Evolutionary conservation across 768 basidiomycete genomes (phyloP), one percentile per base, ranked within the genome.

Genomic region (Sporobolomyces roseus): DNA sequence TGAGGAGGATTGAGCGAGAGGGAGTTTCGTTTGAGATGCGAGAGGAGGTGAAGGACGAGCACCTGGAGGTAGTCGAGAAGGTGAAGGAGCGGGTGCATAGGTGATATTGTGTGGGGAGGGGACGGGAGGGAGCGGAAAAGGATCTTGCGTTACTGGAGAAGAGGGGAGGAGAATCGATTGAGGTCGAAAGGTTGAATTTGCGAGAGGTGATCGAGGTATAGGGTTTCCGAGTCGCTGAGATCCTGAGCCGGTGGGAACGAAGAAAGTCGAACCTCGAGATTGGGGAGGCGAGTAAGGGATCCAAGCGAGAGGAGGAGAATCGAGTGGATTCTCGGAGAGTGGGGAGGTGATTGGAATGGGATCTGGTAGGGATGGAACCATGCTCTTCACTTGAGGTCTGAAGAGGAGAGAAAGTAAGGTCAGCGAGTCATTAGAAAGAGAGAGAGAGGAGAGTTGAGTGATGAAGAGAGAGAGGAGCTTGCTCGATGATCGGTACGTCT

Each of bases 1-100:
- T 14, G 45, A 30, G 7, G 54, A 58, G 4, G 62, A 59, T 25
- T 63, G 25, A 29, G 56, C 43, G 16, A 63, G 61, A 12, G 67
- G 52, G 16, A 69, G 46, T 19, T 50, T 67, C 21, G 66, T 61
- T 38, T 35, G 35, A 36, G 36, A 55, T 8, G 54, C 5, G 35
- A 55, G 19, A 3, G 54, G 4, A 16, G 19, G 12, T 8, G 29
- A 41, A 58, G 13, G 45, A 23, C 14, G 45, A 23, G 45, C 7
- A 46, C 17, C 38, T 9, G 54, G 5, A 5, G 53, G 35, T 35
- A 12, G 54, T 38, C 13, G 56, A 32, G 54, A 41, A 17, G 4
- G 38, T 13, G 56, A 17, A 14, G 27, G 56, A 58, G 38, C 16
- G 8, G 23, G 19, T 4, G 55, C 25, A 7, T 6, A n/a, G 33